Evolutionary conservation across 305 asterid species (phyloP).

Genomic region (Solanum hybrid): DNA sequence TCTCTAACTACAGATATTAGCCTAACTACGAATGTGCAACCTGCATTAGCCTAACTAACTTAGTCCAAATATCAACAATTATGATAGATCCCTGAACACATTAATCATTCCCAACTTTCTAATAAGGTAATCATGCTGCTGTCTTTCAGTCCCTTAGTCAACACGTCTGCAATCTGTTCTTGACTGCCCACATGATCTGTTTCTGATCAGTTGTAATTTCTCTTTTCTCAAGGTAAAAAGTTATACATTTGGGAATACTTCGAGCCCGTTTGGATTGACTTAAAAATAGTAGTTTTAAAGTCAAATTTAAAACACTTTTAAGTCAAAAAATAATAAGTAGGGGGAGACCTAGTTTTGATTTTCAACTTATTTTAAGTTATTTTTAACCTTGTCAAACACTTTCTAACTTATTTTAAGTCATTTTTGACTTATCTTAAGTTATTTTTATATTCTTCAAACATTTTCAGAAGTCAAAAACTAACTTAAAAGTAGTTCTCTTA

Average conservation of each 20-base stretch:
- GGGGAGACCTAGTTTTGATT: too few species aligned
- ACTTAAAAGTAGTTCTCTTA: not conserved
- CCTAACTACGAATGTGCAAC: not conserved
- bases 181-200: not conserved
- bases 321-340: too few species aligned
- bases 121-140: not conserved
- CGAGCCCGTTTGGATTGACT: too few species aligned
- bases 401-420: too few species aligned
- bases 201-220: not conserved
- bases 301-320: too few species aligned
- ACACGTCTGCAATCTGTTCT: not conserved
- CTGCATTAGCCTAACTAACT: not conserved
- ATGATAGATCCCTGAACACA: not conserved
- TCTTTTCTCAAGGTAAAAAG: not conserved
- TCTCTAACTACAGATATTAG: not conserved
- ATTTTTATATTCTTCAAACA: not conserved
- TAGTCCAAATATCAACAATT: not conserved
- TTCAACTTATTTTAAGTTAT: too few species aligned
- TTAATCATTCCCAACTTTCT: not conserved
- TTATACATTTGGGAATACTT: too few species aligned
- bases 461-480: too few species aligned
- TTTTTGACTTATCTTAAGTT: too few species aligned
- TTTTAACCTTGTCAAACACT: too few species aligned
- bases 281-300: too few species aligned
- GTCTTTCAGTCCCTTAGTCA: not conserved